Evolutionary conservation across 257 asterid genomes (phyloP), one percentile per base, ranked within the genome.

Genomic region (Primulina eburnea): DNA sequence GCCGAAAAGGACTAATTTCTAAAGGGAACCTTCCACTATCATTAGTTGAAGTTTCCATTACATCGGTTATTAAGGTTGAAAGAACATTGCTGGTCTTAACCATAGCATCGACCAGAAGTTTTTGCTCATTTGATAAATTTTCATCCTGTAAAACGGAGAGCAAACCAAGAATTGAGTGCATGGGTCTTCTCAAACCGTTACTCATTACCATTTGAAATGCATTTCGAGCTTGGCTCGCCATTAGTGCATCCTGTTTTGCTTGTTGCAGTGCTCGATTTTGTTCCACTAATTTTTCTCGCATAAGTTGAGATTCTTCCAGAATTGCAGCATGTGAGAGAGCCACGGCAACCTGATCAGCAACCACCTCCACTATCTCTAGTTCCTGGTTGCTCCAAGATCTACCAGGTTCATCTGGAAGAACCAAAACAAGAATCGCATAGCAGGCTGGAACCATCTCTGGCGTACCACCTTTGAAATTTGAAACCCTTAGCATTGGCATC

Each of bases 241-340:
- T 78, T 70, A 91, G 20, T 1, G 97, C 97, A 63, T 91, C 92
- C 78, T 86, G 87, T 76, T 81, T 88, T 6, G 97, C 96, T 56
- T 81, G 94, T 33, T 88, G 90, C 24, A 94, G 73, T 7, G 95
- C 92, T 70, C 82, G 88, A 62, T 94, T 94, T 78, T 91, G 99
- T 57, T 86, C 89, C 35, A 64, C 94, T 69, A 94, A 72, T 72
- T 82, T 79, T 6, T 94, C 97, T 59, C 90, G 82, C 96, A 86
- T 91, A 58, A 68, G 73, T 75, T 86, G 95, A 72, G 97, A 89
- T 78, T 94, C 97, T 79, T 94, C 97, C 17, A 94, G 96, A 28
- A 94, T 84, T 21, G 97, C 88, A 69, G 97, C 99, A 75, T 94
- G 99, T 59, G 99, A 94, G 59, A 94, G 84, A 47, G 99, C 99